Base-by-base conservation (phyloP, 1,284 basidiomycete species). In the Crucibulum parvulum region DNA sequence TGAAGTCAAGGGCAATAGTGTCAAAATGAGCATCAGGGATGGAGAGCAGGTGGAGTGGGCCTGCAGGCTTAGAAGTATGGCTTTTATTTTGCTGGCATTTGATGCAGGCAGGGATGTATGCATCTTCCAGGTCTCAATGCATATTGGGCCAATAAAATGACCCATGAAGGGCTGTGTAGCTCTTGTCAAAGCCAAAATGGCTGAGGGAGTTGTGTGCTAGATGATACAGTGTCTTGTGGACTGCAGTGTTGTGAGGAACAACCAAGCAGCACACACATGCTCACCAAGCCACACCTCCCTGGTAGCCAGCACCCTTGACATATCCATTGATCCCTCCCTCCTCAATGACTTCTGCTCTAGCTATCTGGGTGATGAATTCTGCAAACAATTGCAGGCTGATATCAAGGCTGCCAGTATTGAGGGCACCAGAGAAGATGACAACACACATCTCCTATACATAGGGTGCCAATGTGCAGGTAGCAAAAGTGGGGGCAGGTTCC, bases 61-160 rank as follows among this genome's bases (percentile, higher is more conserved):
- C 66, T 6, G 56, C 24, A 1, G 59, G 45, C 13, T 60, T 53
- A 1, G 46, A 18, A 10, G 67, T 70, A 2, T 37, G 18, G 24
- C 10, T 56, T 37, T 80, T 82, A 48, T 76, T 75, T 0, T 59
- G 55, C 54, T 78, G 71, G 45, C 79, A 81, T 1, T 69, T 63
- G 0, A 63, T 55, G 58, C 82, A 84, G 0, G 70, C 60, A 0
- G 71, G 66, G 0, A 75, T 65, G 18, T 81, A 75, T 2, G 59
- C 37, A 13, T 4, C 31, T 35, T 62, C 13, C 38, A 68, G 31
- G 35, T 66, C 61, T 0, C 16, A 36, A 1, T 52, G 39, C 61
- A 66, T 63, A 11, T 56, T 55, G 6, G 57, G 57, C 57, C 57
- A 61, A 37, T 57, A 61, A 18, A 61, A 66, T 2, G 63, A 63